Percentiles rank a stretch among this genome's conserved stretches.
Evolutionary conservation across 306 rosid genomes (phyloP).

Genomic region (Sesbania bispinosa): DNA sequence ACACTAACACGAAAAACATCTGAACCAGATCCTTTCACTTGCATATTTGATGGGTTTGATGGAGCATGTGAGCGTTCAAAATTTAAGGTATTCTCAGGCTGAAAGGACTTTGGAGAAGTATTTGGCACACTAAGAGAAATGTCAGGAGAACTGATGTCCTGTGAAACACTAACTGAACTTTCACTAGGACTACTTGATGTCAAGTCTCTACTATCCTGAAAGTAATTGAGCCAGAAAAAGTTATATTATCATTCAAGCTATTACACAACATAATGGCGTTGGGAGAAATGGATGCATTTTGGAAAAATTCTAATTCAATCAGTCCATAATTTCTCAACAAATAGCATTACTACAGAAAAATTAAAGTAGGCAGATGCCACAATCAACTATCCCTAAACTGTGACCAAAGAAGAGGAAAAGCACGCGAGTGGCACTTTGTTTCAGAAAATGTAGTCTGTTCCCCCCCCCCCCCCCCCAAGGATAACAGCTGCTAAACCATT

Average conservation of each 20-base stretch:
- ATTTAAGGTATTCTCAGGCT: conserved; percentile 51
- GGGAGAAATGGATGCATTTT: neutral
- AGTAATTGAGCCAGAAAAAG: conserved; percentile 37
- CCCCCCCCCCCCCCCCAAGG: too few species aligned
- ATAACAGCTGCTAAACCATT: neutral
- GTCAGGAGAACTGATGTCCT: conserved; percentile 73
- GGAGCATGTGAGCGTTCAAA: conserved; percentile 79
- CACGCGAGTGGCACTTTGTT: neutral
- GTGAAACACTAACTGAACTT: conserved; percentile 68
- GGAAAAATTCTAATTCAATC: neutral
- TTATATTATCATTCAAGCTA: conserved; percentile 18
- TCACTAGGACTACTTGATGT: conserved; percentile 81
- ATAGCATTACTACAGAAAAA: neutral
- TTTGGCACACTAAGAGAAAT: conserved; percentile 48
- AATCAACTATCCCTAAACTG: conserved; percentile 4
- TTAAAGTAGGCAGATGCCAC: neutral
- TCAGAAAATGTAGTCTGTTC: neutral
- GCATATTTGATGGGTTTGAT: conserved; percentile 75
- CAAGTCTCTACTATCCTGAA: conserved; percentile 88
- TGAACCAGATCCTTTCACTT: conserved; percentile 92
- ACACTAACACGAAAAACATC: conserved; percentile 98
- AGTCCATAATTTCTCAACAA: neutral
- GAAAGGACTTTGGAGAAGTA: conserved; percentile 55
- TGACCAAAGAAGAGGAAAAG: neutral
- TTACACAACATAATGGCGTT: neutral